Evolutionary conservation across 1,284 basidiomycete genomes (phyloP).

Genomic region (Papiliotrema fonsecae): DNA sequence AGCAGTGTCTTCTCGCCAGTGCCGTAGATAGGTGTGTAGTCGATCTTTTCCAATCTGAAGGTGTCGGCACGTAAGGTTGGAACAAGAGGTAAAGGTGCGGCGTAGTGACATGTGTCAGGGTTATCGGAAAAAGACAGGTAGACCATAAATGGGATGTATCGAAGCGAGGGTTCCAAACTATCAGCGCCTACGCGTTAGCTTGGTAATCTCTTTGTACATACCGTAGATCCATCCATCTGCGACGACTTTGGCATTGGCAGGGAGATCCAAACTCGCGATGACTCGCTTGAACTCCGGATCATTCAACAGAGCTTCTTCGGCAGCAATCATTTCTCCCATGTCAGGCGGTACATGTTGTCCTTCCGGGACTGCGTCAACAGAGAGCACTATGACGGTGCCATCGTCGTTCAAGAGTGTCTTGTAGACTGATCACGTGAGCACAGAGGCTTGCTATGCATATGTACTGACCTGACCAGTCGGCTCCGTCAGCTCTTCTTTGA

Average conservation of each 20-base stretch:
- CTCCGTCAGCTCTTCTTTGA: no score
- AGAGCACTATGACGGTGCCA: background rate
- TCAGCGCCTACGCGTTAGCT: background rate
- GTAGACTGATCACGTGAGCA: no score
- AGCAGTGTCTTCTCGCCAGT: slow-evolving; percentile 30
- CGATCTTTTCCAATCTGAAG: slow-evolving; percentile 19
- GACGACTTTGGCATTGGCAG: slow-evolving; percentile 7
- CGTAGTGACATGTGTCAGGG: slow-evolving; percentile 38
- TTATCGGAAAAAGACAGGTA: slow-evolving; percentile 3
- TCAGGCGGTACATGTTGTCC: slow-evolving; percentile 19
- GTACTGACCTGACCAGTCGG: slow-evolving; percentile 1
- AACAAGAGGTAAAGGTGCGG: slow-evolving; percentile 42
- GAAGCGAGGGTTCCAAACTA: no score
- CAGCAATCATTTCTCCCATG: slow-evolving; percentile 32
- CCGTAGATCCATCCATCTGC: slow-evolving; percentile 24
- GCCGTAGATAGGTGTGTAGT: slow-evolving; percentile 31
- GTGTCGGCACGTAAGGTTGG: slow-evolving; percentile 27
- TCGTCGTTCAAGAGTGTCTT: background rate
- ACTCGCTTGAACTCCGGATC: slow-evolving; percentile 25
- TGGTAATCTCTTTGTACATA: background rate
- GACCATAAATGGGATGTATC: slow-evolving; percentile 3
- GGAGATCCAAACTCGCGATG: slow-evolving; percentile 25
- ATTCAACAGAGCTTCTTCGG: slow-evolving; percentile 28
- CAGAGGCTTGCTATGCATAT: no score
- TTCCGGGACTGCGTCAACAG: background rate